These are phyloP conservation scores for Eleusine coracana DNA, from an alignment of 176 grass and related monocot genomes.

Conservation along the genomic window DNA sequence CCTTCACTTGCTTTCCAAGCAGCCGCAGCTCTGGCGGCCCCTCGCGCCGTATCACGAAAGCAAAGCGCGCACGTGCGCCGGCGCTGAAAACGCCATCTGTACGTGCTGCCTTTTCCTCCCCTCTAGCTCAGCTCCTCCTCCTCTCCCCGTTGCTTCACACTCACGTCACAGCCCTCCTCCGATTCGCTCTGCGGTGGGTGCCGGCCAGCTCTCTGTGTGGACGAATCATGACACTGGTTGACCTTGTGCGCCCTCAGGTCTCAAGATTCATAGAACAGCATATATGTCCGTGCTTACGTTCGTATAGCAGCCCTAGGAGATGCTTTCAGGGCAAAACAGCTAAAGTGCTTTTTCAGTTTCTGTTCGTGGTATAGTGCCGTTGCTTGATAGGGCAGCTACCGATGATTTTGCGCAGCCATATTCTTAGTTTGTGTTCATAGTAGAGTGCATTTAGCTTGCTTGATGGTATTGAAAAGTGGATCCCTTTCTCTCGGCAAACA, in stretches of 20 bases:
- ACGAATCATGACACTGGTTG: constrained; percentile 31
- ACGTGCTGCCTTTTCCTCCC: not conserved
- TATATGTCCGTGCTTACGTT: not conserved
- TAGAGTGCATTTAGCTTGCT: no score
- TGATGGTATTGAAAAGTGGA: no score
- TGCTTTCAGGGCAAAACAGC: constrained; percentile 7
- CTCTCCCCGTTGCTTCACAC: not conserved
- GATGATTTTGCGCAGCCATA: not conserved
- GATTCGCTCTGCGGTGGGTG: not conserved
- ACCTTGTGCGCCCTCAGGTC: not conserved
- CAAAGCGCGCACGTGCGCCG: constrained; percentile 27
- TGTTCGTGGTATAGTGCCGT: not conserved
- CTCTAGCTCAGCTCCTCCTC: no score
- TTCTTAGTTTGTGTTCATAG: no score
- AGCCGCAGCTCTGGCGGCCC: not conserved
- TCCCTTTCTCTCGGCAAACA: no score
- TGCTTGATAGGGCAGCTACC: not conserved
- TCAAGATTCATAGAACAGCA: not conserved
- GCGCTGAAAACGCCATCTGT: constrained; percentile 29
- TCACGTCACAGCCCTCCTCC: constrained; percentile 20
- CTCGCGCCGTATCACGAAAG: not conserved
- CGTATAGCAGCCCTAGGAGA: no score
- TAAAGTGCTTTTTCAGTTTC: not conserved
- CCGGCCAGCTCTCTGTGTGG: not conserved
- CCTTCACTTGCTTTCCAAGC: no score